A percentile compares a stretch with the other conserved stretches of the same genome.
phyloP scores from a whole-genome alignment of 2,329 filamentous ascomycete genomes.

The Tetracladium maxilliforme region DNA sequence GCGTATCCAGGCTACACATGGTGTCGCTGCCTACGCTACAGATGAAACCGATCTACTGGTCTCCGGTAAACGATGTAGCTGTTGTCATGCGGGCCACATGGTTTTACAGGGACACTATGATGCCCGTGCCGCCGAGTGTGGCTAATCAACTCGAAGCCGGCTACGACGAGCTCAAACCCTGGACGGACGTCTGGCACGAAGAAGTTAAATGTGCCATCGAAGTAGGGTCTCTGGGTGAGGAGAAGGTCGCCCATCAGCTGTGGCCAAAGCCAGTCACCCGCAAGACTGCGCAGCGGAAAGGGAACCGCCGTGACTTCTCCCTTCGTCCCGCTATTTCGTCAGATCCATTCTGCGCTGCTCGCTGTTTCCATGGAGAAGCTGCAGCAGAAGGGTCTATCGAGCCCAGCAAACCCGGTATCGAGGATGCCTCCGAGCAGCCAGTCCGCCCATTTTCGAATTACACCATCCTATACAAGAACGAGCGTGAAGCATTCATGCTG shows the following conservation, averaged over 20 bases:
- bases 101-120: conserved; percentile 96
- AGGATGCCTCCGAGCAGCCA: conserved; percentile 3
- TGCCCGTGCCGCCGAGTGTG: conserved; percentile 69
- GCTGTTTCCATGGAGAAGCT: conserved; percentile 43
- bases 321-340: conserved; percentile 12
- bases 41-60: conserved; percentile 98
- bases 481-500: conserved; percentile 63
- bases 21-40: conserved; percentile 69
- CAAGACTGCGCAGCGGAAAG: conserved; percentile 6
- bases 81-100: conserved; percentile 77
- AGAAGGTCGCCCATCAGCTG: conserved; percentile 73
- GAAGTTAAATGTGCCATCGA: conserved; percentile 83
- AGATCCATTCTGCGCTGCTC: conserved; percentile 43
- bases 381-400: conserved; percentile 36
- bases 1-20: conserved; percentile 77
- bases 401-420: too few species aligned
- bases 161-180: conserved; percentile 72
- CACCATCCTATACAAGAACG: conserved; percentile 78
- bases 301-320: too few species aligned
- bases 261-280: conserved; percentile 50
- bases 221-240: conserved; percentile 77
- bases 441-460: conserved; percentile 52
- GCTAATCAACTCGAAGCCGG: conserved; percentile 90
- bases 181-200: conserved; percentile 85
- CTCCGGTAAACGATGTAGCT: conserved; percentile 77